These are phyloP conservation scores for Sindora glabra DNA, from an alignment of 306 rosid genomes.

Conservation along the genomic window DNA sequence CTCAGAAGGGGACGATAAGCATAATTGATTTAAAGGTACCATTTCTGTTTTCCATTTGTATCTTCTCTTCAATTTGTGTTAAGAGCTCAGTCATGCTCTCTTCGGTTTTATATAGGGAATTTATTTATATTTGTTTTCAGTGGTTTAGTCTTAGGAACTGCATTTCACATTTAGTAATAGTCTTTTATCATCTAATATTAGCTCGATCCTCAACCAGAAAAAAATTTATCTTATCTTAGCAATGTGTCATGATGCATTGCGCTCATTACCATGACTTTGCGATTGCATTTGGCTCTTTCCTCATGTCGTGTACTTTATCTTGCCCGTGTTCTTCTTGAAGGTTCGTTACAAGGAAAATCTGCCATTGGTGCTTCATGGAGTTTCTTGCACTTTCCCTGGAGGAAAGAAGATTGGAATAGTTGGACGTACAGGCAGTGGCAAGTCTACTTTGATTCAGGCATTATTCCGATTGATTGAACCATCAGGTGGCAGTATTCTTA, in stretches of 20 bases:
- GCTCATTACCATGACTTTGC: background rate
- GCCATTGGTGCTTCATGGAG: slow-evolving; percentile 84
- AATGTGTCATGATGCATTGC: background rate
- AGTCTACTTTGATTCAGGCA: slow-evolving; percentile 95
- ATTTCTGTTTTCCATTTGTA: background rate
- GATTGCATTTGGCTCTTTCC: background rate
- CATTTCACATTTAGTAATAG: no score
- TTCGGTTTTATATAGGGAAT: no score
- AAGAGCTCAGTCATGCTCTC: background rate
- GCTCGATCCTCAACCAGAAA: no score
- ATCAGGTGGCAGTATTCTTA: slow-evolving; percentile 58
- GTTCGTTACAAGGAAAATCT: slow-evolving; percentile 96
- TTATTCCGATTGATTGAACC: slow-evolving; percentile 92
- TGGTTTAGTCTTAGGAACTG: no score
- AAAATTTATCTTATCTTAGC: no score
- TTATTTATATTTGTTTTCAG: no score
- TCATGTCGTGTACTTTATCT: background rate
- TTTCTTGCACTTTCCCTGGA: slow-evolving; percentile 83
- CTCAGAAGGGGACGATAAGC: slow-evolving; percentile 70
- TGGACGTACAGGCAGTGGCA: slow-evolving; percentile 98
- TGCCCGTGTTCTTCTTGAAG: slow-evolving; percentile 25
- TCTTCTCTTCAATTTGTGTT: background rate
- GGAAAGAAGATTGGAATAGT: slow-evolving; percentile 93
- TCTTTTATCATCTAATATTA: no score
- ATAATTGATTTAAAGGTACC: slow-evolving; percentile 68